Evolutionary conservation across 2,329 filamentous ascomycete genomes (phyloP).

Genomic region (Calycina marina): DNA sequence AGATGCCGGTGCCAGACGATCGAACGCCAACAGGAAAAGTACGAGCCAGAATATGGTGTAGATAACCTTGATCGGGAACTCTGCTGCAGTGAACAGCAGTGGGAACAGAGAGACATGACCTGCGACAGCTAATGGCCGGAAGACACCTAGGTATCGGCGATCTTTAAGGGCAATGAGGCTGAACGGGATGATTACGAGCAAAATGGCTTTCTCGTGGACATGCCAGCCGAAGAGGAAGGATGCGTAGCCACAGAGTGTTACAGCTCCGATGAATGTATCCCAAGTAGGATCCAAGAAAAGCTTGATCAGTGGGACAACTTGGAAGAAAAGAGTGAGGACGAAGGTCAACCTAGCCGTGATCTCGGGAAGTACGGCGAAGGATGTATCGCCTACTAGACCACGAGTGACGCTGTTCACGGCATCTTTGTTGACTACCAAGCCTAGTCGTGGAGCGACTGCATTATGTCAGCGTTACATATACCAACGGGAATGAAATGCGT

Average conservation of each 20-base stretch:
- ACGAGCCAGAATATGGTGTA: conserved; percentile 92
- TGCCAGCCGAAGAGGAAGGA: conserved; percentile 98
- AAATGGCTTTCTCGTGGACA: conserved; percentile 92
- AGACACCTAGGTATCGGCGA: conserved; percentile 78
- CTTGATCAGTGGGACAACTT: conserved; percentile 65
- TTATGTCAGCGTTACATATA: conserved; percentile 21
- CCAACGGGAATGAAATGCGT: conserved; percentile 8
- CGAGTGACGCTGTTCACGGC: conserved; percentile 83
- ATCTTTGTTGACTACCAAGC: conserved; percentile 54
- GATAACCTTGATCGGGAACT: conserved; percentile 85
- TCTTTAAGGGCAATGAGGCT: conserved; percentile 83
- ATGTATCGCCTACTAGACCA: conserved; percentile 82
- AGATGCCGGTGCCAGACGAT: conserved; percentile 73
- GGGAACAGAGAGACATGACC: conserved; percentile 94
- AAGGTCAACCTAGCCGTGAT: conserved; percentile 73
- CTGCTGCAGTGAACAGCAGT: conserved; percentile 76
- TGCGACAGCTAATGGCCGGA: conserved; percentile 79
- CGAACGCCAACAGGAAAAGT: conserved; percentile 72
- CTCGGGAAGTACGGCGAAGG: conserved; percentile 85
- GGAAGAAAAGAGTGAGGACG: conserved; percentile 65
- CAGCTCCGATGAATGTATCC: conserved; percentile 77
- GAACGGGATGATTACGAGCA: conserved; percentile 90
- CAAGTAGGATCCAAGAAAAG: conserved; percentile 70
- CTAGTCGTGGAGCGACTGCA: conserved; percentile 66
- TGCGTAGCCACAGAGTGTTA: conserved; percentile 87